Evolutionary conservation across 768 basidiomycete genomes (phyloP).

Genomic region (Hydnum rufescens): DNA sequence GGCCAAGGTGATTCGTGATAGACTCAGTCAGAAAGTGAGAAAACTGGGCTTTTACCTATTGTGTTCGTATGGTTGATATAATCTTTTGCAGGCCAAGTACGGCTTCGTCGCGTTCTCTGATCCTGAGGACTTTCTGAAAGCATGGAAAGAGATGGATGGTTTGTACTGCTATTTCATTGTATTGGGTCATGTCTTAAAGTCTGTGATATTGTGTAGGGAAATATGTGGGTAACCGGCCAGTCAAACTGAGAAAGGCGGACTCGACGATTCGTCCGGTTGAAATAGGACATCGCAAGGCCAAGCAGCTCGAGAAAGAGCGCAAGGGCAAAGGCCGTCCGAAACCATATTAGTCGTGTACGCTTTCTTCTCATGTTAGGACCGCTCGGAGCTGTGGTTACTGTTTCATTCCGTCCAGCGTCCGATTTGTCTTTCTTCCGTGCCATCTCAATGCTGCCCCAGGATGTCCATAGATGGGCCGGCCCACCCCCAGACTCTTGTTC

Average conservation of each 20-base stretch:
- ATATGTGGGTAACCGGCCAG: conserved; percentile 96
- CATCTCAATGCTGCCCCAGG: too few relatives aligned
- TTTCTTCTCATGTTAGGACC: too few relatives aligned
- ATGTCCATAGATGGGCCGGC: too few relatives aligned
- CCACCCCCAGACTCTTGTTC: too few relatives aligned
- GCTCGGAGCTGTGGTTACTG: too few relatives aligned
- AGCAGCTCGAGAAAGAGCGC: conserved; percentile 69
- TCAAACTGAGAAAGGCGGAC: conserved; percentile 90
- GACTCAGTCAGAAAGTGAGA: conserved; percentile 79
- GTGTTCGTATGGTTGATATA: not conserved
- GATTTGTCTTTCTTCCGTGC: too few relatives aligned
- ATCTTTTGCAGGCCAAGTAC: conserved; percentile 55
- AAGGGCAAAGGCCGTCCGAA: conserved; percentile 70
- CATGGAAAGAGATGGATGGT: conserved; percentile 99
- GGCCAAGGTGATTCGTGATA: conserved; percentile 85
- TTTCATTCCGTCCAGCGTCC: too few relatives aligned
- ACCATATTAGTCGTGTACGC: too few relatives aligned
- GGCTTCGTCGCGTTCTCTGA: conserved; percentile 97
- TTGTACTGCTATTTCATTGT: conserved; percentile 15
- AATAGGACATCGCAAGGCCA: conserved; percentile 85
- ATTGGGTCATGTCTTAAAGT: not conserved
- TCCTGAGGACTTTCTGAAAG: conserved; percentile 93
- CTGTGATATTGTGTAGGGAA: conserved; percentile 37
- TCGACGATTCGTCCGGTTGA: conserved; percentile 74
- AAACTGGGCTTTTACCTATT: not conserved